Evolutionary conservation across 306 rosid species (phyloP), one percentile per base, ranked within the genome.

Genomic region (Sicyos edulis): DNA sequence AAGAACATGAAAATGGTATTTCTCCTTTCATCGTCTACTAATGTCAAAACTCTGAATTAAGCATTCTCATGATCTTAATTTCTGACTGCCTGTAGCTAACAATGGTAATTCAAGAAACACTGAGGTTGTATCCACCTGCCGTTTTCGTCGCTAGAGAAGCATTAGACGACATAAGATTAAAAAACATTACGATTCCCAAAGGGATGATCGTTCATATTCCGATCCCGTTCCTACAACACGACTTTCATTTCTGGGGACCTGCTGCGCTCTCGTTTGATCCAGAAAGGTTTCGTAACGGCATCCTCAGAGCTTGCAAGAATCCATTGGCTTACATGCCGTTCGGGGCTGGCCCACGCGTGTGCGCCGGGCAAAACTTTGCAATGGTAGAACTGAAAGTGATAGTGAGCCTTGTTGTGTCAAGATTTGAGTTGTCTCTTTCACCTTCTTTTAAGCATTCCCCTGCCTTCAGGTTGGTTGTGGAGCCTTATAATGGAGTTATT

Each of bases 51-150:
- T 34, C 15, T 8, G 7, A 61, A 11, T 10, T 3, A 44, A 10
- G 47, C 45, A 29, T 60, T 60, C 45, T 32, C n/a, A 63, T 37
- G 8, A 42, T 42, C 51, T 71, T 60, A 29, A 29, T 32, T 16
- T 72, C 8, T 45, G 10, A 7, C 51, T 54, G 8, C 66, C 3
- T 55, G 68, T 88, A 89, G 90, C 76, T 89, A 42, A 84, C 76
- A 26, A 87, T 91, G 91, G 93, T 91, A 79, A 83, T 91, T 73
- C 90, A 89, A 74, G 96, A 91, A 83, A 85, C 92, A 0, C 1
- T 86, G 65, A 78, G 90, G 69, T 83, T 91, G 40, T 89, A 84
- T 74, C 78, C 93, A 8, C 89, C 93, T 4, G 75, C 78, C 6
- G 26, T 52, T 24, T 77, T 75, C 61, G 70, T 82, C n/a, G 0